Evolutionary conservation across 257 asterid species (phyloP).

Genomic region (Solanum pimpinellifolium): DNA sequence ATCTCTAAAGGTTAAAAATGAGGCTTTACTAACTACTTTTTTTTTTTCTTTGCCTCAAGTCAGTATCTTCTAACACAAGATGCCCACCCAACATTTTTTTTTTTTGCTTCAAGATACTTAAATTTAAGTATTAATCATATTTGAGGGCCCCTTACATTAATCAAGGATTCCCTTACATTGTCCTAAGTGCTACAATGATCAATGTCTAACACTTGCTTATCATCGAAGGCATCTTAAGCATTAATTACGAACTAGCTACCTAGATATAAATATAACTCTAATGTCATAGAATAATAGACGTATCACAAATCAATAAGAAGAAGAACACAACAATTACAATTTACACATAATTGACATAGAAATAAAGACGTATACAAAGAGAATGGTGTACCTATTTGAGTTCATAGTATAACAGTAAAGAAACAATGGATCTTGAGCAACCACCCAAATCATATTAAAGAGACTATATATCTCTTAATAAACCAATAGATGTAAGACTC

Average conservation of each 20-base stretch:
- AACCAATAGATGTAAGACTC: not conserved
- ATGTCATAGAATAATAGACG: not conserved
- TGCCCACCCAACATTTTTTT: constrained; percentile 29
- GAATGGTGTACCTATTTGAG: not conserved
- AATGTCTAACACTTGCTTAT: not conserved
- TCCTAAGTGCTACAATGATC: not conserved
- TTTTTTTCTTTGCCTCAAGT: constrained; percentile 13
- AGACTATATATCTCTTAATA: not conserved
- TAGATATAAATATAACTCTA: not conserved
- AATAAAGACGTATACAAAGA: not conserved
- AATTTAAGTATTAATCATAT: not conserved
- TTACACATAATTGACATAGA: not conserved
- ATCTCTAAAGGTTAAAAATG: constrained; percentile 36
- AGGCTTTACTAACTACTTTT: constrained; percentile 30
- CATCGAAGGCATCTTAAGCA: not conserved
- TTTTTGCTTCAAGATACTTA: not conserved
- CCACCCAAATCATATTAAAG: not conserved
- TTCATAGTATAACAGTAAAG: not conserved
- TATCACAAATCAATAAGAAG: not conserved
- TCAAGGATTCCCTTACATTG: not conserved
- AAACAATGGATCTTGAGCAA: not conserved
- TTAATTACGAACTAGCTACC: not conserved
- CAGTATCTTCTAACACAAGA: constrained; percentile 31
- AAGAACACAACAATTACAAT: not conserved
- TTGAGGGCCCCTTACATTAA: not conserved